Base-by-base conservation (phyloP, 2,329 filamentous ascomycete species). In the Domatiomyces catenatus region DNA sequence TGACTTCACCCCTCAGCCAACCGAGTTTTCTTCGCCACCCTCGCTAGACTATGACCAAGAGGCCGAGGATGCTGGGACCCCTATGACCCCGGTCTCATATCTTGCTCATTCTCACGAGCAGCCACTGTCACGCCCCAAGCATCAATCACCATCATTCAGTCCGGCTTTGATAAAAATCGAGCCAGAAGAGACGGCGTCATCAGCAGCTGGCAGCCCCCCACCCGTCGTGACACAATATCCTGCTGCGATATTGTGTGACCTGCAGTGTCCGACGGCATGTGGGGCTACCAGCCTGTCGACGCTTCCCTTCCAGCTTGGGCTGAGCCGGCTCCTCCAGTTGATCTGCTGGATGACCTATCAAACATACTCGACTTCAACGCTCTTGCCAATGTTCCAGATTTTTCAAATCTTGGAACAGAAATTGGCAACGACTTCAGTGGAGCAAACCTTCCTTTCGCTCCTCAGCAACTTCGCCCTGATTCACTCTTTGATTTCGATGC, bases 181-280 rank as follows among this genome's bases (percentile, higher is more conserved):
- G 61, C 50, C 63, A 65, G 59, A 65, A 65, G 58, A 66, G 63
- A 65, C 66, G 69, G 64, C 67, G 69, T 67, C 54, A 45, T 54
- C 52, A 48, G 39, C 52, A 39, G 47, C 51, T 22, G 32, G 50
- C 28, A 54, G 50, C 53, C 55, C 56, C 47, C 45, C 52, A 32
- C 42, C 47, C 17, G 55, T 56, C 72, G 73, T 80, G 92, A 92
- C 89, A 95, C 92, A 95, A 95, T 89, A 93, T 94, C 89, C 92
- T 96, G 92, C 92, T 77, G 92, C 79, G 89, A 83, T 95, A 90
- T 95, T 96, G 92, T 96, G 84, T 71, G 92, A 94, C 92, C 92
- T 94, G 92, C 92, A 84, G 92, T 98, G 92, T 96, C 92, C 80
- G 83, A 90, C 85, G 84, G 79, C 73, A 75, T 77, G 60, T 60